Percentiles rank a stretch among this genome's conserved stretches.
These are phyloP conservation scores for Rhizophagus sp. DNA, from an alignment of 192 early-diverging fungal species.

Conservation along the genomic window DNA sequence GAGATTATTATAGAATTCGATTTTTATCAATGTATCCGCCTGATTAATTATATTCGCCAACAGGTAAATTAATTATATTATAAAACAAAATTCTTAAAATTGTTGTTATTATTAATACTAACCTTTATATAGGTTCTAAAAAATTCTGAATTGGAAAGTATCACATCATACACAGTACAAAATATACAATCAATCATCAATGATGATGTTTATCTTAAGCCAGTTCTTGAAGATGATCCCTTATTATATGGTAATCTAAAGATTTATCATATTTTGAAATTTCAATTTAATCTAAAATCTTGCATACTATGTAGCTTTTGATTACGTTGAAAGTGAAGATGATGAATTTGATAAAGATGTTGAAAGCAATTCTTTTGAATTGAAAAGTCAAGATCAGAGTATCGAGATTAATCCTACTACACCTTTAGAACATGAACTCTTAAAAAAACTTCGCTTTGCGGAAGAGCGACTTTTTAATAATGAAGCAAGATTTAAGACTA, in stretches of 20 bases:
- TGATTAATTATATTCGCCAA: slow-evolving; percentile 73
- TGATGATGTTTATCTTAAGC: slow-evolving; percentile 68
- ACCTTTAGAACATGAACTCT: slow-evolving; percentile 56
- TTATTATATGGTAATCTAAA: slow-evolving; percentile 55
- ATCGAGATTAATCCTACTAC: slow-evolving; percentile 40
- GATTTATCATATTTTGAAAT: background rate
- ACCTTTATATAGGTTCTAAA: slow-evolving; percentile 10
- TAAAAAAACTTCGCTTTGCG: slow-evolving; percentile 51
- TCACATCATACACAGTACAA: slow-evolving; percentile 41
- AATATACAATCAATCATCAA: slow-evolving; percentile 58
- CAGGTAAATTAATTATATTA: slow-evolving; percentile 27
- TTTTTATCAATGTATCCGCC: slow-evolving; percentile 82
- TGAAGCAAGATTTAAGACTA: slow-evolving; percentile 52
- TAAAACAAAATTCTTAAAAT: background rate
- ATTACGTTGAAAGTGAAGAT: slow-evolving; percentile 68
- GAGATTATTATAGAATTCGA: slow-evolving; percentile 57
- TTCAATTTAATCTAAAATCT: background rate
- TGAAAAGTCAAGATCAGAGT: slow-evolving; percentile 21
- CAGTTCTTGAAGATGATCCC: slow-evolving; percentile 67
- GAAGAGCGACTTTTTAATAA: slow-evolving; percentile 55
- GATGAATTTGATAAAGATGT: slow-evolving; percentile 43
- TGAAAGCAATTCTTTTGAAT: background rate
- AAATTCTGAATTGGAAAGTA: slow-evolving; percentile 29
- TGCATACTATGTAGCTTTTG: slow-evolving; percentile 47
- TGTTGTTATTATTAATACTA: background rate